Percentiles rank a stretch among this genome's conserved stretches.
These are phyloP conservation scores for Teunomyces kruisii DNA, from an alignment of 805 yeast genomes.

Conservation along the genomic window DNA sequence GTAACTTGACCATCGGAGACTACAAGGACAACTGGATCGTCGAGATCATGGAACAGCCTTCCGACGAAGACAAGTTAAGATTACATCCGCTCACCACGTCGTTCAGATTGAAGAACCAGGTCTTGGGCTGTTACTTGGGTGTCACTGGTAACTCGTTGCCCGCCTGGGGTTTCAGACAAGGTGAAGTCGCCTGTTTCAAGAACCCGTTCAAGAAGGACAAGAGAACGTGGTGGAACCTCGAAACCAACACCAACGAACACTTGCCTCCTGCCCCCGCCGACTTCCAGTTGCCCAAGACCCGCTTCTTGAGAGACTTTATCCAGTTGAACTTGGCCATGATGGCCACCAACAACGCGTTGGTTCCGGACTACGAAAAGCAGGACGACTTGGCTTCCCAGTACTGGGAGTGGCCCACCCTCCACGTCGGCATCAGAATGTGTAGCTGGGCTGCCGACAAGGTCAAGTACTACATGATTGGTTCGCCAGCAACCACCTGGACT, in stretches of 20 bases:
- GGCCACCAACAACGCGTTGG: slow-evolving; percentile 79
- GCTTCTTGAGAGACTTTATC: slow-evolving; percentile 72
- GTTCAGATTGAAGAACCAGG: slow-evolving; percentile 69
- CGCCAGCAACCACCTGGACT: slow-evolving; percentile 70
- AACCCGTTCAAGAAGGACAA: slow-evolving; percentile 70
- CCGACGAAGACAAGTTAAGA: slow-evolving; percentile 49
- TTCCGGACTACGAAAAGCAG: slow-evolving; percentile 73
- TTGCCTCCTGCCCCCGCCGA: slow-evolving; percentile 61
- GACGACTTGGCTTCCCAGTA: slow-evolving; percentile 71
- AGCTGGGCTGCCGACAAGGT: slow-evolving; percentile 61
- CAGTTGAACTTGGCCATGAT: slow-evolving; percentile 82
- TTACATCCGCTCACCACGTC: slow-evolving; percentile 84
- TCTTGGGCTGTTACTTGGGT: slow-evolving; percentile 78
- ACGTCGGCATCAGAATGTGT: slow-evolving; percentile 74
- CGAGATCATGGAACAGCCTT: slow-evolving; percentile 63
- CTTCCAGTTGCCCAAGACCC: slow-evolving; percentile 70
- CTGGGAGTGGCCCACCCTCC: slow-evolving; percentile 89
- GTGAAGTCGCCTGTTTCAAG: slow-evolving; percentile 84
- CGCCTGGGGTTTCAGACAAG: slow-evolving; percentile 97
- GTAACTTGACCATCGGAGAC: slow-evolving; percentile 65
- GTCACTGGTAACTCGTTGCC: slow-evolving; percentile 83
- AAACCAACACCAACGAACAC: slow-evolving; percentile 59
- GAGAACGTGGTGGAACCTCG: slow-evolving; percentile 88
- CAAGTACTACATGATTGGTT: slow-evolving; percentile 68
- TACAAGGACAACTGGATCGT: slow-evolving; percentile 74